Conservation (phyloP, 352 stramenopile genomes). For the Phytophthora hybrid region DNA sequence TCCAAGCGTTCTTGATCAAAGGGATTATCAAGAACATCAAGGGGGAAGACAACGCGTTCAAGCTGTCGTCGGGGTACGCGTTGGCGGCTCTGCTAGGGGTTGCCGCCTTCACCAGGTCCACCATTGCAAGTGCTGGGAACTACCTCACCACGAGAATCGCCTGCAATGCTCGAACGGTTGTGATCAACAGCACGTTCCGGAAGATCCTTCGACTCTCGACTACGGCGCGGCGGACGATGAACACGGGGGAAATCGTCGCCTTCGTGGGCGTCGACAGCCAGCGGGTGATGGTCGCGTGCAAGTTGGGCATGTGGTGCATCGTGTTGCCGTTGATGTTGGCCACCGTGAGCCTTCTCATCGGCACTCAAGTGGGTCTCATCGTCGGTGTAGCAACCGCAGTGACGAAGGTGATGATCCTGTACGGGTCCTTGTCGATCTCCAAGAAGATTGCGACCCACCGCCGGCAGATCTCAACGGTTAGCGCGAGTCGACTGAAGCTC, state of each 20-base stretch:
- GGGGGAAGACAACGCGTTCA: conserved; percentile 42
- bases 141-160: conserved; percentile 50
- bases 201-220: conserved; percentile 61
- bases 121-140: conserved; percentile 47
- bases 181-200: conserved; percentile 61
- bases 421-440: neutral
- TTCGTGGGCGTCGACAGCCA: conserved; percentile 49
- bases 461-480: conserved; percentile 25
- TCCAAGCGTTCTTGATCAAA: conserved; percentile 65
- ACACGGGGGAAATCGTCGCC: conserved; percentile 59
- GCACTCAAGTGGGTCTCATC: conserved; percentile 23
- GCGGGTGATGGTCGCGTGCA: conserved; percentile 35
- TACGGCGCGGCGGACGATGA: conserved; percentile 48
- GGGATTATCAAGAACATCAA: conserved; percentile 54
- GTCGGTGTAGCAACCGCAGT: conserved; percentile 1
- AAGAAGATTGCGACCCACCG: conserved; percentile 23
- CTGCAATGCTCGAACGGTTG: conserved; percentile 56
- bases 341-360: conserved; percentile 13
- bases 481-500: conserved; percentile 86
- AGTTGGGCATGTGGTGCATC: conserved; percentile 13
- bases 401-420: conserved; percentile 25
- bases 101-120: conserved; percentile 35
- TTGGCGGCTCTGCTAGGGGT: conserved; percentile 45
- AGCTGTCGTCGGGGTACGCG: conserved; percentile 53
- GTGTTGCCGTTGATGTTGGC: too few relatives aligned